These are phyloP conservation scores for Graphilbum ipis-grandicollis DNA, from an alignment of 2,329 filamentous ascomycete species.

Conservation along the genomic window DNA sequence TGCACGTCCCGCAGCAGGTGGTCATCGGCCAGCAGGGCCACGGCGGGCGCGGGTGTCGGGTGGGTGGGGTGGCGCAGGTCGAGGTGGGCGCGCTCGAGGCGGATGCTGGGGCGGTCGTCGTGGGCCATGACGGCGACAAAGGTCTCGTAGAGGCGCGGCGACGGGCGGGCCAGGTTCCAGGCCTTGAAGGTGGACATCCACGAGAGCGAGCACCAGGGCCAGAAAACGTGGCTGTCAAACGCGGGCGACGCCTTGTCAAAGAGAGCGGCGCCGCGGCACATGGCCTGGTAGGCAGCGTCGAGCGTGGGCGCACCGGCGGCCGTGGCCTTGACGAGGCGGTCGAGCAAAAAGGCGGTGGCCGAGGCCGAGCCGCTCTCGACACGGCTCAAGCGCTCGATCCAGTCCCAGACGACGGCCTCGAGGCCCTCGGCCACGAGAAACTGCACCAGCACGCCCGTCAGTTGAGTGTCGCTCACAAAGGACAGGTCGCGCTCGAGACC, in stretches of 20 bases:
- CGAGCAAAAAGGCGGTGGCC: slow-evolving; percentile 21
- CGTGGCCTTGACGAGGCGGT: slow-evolving; percentile 20
- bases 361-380: not conserved
- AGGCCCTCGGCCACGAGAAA: slow-evolving; percentile 35
- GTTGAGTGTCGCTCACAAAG: slow-evolving; percentile 24
- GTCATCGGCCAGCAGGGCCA: slow-evolving; percentile 23
- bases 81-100: slow-evolving; percentile 33
- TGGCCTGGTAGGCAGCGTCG: slow-evolving; percentile 29
- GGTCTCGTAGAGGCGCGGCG: slow-evolving; percentile 30
- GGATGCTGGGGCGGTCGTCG: slow-evolving; percentile 16
- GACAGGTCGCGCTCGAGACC: slow-evolving; percentile 26
- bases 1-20: slow-evolving; percentile 9
- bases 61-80: slow-evolving; percentile 35
- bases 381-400: slow-evolving; percentile 28
- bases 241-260: slow-evolving; percentile 19
- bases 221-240: slow-evolving; percentile 19
- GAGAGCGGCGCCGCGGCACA: slow-evolving; percentile 27
- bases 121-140: slow-evolving; percentile 30
- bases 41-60: slow-evolving; percentile 27
- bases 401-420: slow-evolving; percentile 33
- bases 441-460: slow-evolving; percentile 21
- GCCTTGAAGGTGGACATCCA: slow-evolving; percentile 34
- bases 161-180: slow-evolving; percentile 25
- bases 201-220: slow-evolving; percentile 29
- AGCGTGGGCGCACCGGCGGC: slow-evolving; percentile 19